Base-by-base conservation (phyloP, 306 rosid genomes). In the Parietaria judaica region DNA sequence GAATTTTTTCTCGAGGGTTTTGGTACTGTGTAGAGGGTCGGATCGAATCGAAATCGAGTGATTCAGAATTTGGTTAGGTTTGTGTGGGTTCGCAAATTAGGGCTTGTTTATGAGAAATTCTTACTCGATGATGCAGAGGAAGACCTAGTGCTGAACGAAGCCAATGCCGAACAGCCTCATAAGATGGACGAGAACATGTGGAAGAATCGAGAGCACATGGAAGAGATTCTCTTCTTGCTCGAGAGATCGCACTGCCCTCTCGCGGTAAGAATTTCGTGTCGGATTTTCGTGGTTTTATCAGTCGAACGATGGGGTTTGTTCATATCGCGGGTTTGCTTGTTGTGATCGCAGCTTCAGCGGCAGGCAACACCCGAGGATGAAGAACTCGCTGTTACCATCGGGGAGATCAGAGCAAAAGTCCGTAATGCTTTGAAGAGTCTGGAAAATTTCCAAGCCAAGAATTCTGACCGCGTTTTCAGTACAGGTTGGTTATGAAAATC, bases 151-250 rank as follows among this genome's bases (percentile, higher is more conserved):
- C 50, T 86, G 43, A 53, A 74, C 15, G 95, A 91, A 79, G 80
- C 78, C 34, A 78, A 77, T 58, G 10, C 37, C 58, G 80, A 13
- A 35, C 90, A 95, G 63, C 98, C 98, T 5, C 98, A 92, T 75
- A 92, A 92, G 76, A 78, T 92, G 8, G 98, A 92, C 16, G 95
- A 92, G 85, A 92, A 92, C 77, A 79, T 88, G 96, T 92, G 98
- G 98, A 92, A 86, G 84, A 92, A 92, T 71, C 79, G 96, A 73
- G 98, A 92, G 65, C 74, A 84, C 54, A 89, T 88, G 38, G 98
- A 92, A 71, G 98, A 92, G 70, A 76, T 81, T 4, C 65, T 92
- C 13, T 88, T 77, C 56, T 77, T 86, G 65, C 92, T 92, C 73
- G 83, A 88, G 51, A 71, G 69, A 48, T 61, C 81, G 68, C 83